Base-by-base conservation (phyloP, 306 rosid species). In the Rubus idaeus region DNA sequence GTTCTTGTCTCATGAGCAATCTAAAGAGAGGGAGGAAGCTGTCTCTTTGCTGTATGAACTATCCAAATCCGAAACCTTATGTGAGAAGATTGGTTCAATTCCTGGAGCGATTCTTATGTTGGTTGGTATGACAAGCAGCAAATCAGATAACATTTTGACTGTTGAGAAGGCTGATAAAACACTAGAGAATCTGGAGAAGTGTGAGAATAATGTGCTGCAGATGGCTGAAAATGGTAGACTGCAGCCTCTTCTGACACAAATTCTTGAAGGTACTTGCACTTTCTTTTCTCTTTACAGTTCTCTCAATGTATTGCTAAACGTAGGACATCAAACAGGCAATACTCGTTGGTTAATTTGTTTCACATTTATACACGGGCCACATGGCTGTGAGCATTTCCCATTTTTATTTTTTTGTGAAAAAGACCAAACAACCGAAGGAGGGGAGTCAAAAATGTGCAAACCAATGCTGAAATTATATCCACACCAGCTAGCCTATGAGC, bases 41-140 rank as follows among this genome's bases (percentile, higher is more conserved):
- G 97, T 96, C 74, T 86, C 92, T 85, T 81, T 96, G 94, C 92
- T 96, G 64, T 89, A 89, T 7, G 98, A 96, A 86, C 98, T 96
- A 56, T 96, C 99, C 77, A 92, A 87, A 82, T 92, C 97, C 4
- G 89, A 87, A 84, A 77, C 84, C 79, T 83, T 96, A 49, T 91
- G 96, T 77, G 98, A 89, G 89, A 91, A 89, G 89, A 87, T 96
- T 76, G 99, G 99, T 81, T 89, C 99, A 77, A 51, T 92, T 79
- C 91, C 87, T 72, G 99, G 99, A 74, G 93, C 97, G 42, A 96
- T 92, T 88, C 97, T 96, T 75, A 91, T 96, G 75, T 83, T 96
- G 83, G 97, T 96, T 77, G 97, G 99, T 82, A 96, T 92, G 98
- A 86, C 97, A 77, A 89, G 90, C 84, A 96, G 99, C 87, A 89